A percentile compares a stretch with the other conserved stretches of the same genome.
Conservation (phyloP, 495 filamentous ascomycete genomes). For the Cetradonia linearis region DNA sequence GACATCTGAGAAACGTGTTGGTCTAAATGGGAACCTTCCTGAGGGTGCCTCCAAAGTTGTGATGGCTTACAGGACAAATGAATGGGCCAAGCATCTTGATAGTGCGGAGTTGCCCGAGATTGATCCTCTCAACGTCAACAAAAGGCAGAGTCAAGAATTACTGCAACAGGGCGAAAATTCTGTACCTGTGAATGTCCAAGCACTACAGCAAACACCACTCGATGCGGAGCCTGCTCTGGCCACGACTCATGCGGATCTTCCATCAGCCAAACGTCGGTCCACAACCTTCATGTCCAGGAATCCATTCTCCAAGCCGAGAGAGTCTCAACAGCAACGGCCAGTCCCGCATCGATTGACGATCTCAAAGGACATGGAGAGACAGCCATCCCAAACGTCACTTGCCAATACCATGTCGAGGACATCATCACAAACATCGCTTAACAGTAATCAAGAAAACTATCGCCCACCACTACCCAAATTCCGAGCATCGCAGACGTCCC, state of each 20-base stretch:
- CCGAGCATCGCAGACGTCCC: conserved; percentile 13
- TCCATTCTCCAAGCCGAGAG: conserved; percentile 2
- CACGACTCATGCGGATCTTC: conserved; percentile 23
- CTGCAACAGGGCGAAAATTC: conserved; percentile 38
- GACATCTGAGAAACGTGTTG: neutral
- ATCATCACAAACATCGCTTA: conserved; percentile 28
- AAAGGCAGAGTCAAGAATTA: conserved; percentile 24
- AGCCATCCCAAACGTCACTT: conserved; percentile 9
- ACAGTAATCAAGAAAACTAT: conserved; percentile 16
- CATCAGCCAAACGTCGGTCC: conserved; percentile 1
- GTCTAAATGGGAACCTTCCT: conserved; percentile 16
- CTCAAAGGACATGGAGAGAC: conserved; percentile 6
- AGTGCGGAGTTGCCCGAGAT: conserved; percentile 66
- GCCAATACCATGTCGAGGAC: conserved; percentile 10
- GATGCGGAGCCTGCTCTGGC: conserved; percentile 34
- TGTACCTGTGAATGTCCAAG: conserved; percentile 52
- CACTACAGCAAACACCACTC: conserved; percentile 61
- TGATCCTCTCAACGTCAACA: conserved; percentile 46
- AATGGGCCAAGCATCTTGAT: conserved; percentile 89
- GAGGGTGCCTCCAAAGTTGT: conserved; percentile 52
- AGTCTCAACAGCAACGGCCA: neutral
- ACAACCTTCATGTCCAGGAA: conserved; percentile 9
- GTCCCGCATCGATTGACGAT: neutral
- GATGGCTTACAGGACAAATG: conserved; percentile 79
- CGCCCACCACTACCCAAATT: conserved; percentile 14